Evolutionary conservation across 257 asterid genomes (phyloP), one percentile per base, ranked within the genome.

Genomic region (Rauvolfia tetraphylla): DNA sequence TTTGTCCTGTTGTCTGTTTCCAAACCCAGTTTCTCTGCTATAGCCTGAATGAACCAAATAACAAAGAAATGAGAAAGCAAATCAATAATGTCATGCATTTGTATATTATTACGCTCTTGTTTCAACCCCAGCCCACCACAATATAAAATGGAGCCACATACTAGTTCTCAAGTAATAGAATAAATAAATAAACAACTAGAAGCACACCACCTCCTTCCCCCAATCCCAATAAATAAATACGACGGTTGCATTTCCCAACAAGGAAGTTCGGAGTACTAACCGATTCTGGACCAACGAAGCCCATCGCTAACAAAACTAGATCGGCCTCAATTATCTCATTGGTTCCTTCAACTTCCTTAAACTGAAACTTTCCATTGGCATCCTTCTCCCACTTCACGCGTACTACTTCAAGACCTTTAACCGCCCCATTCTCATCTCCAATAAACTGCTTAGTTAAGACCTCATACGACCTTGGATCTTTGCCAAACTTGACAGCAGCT

Each of bases 211-310:
- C 3, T 2, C 3, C 42, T 6, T 6, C 42, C 42, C 4, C 3
- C 3, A 39, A 49, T 1, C 5, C 51, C 56, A 17, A 49, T 2
- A 49, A 51, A 51, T 51, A 51, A 51, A 51, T 41, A 51, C 17
- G 13, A 1, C 22, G 17, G 56, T 1, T 49, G 23, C 3, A 51
- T 2, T 14, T 51, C 22, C 11, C 22, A 51, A 6, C 3, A 3
- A 46, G 44, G 34, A 11, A 39, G 79, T 27, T 63, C 17, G 29
- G 58, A 74, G 44, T 54, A 85, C 93, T 85, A 78, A 95, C 99
- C 92, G 93, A 84, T 80, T 95, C 99, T 39, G 99, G 99, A 44
- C 99, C 98, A 73, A 95, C 97, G 91, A 95, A 95, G 3, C 99
- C 99, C 99, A 95, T 95, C 42, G 99, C 99, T 42, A 95, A 90